Evolutionary conservation across 129 eudicot genomes (phyloP).

Genomic region (Erigeron canadensis): DNA sequence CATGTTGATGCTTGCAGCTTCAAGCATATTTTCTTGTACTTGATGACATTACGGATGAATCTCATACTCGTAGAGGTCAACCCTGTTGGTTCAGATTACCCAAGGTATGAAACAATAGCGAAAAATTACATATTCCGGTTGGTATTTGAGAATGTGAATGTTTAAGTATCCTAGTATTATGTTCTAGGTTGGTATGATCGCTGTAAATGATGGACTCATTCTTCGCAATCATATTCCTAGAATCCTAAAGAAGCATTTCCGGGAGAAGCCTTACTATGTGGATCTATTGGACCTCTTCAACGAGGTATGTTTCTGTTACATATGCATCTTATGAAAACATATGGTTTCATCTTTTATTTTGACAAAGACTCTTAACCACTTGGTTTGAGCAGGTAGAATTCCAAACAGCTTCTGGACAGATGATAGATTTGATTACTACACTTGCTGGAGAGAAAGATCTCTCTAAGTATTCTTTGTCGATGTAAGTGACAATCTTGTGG

Average conservation of each 20-base stretch:
- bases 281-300: constrained; percentile 73
- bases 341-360: background rate
- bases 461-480: constrained; percentile 68
- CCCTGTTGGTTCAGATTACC: constrained; percentile 81
- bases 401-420: constrained; percentile 87
- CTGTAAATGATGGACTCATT: constrained; percentile 69
- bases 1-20: constrained; percentile 42
- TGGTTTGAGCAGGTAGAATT: constrained; percentile 63
- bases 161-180: background rate
- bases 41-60: constrained; percentile 81
- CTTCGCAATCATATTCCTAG: constrained; percentile 79
- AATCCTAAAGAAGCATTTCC: constrained; percentile 71
- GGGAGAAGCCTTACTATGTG: constrained; percentile 56
- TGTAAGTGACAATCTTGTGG: constrained; percentile 41
- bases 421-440: constrained; percentile 89
- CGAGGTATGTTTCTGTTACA: constrained; percentile 48
- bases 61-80: constrained; percentile 81
- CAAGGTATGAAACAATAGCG: constrained; percentile 20
- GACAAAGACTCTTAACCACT: background rate
- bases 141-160: background rate
- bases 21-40: constrained; percentile 85
- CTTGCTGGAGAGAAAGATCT: constrained; percentile 81
- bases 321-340: background rate
- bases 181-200: constrained; percentile 67
- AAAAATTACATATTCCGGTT: too few relatives aligned